phyloP scores from a whole-genome alignment of 345 rosid species.

The Eucalyptus shirleyi region DNA sequence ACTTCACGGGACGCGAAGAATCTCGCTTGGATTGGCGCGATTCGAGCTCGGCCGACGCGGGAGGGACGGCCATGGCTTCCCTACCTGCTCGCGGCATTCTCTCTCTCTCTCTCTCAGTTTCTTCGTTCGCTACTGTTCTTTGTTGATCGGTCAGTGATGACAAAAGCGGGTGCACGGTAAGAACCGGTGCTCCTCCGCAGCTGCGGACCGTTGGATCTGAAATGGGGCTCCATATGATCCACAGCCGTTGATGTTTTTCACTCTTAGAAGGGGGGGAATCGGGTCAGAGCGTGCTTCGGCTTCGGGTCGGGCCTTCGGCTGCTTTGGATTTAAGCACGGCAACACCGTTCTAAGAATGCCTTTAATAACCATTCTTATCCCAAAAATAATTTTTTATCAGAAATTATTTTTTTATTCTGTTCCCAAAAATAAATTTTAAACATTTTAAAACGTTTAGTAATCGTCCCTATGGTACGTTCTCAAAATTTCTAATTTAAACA shows the following conservation, averaged over 20 bases:
- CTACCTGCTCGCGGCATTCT: not conserved
- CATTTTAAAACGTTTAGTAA: accelerated
- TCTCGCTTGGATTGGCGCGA: not conserved
- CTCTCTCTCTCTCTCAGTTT: not conserved
- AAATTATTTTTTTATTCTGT: no score
- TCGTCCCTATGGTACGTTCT: accelerated
- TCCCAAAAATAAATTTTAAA: accelerated
- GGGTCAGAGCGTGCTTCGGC: not conserved
- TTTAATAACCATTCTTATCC: accelerated
- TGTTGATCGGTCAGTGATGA: not conserved
- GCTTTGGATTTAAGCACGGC: not conserved
- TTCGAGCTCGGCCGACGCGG: conserved; percentile 1
- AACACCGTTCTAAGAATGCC: accelerated
- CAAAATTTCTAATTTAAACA: no score
- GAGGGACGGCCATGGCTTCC: conserved; percentile 12
- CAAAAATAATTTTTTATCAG: no score
- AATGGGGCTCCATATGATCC: not conserved
- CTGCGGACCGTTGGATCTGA: not conserved
- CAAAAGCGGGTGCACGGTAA: not conserved
- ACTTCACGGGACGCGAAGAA: not conserved
- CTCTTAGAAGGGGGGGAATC: not conserved
- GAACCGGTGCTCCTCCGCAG: not conserved
- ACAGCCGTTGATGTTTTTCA: not conserved
- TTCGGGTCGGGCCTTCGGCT: not conserved
- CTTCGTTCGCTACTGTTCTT: not conserved